Evolutionary conservation across 169 alveolate species (phyloP), one percentile per base, ranked within the genome.

Genomic region (Cryptosporidium baileyi): DNA sequence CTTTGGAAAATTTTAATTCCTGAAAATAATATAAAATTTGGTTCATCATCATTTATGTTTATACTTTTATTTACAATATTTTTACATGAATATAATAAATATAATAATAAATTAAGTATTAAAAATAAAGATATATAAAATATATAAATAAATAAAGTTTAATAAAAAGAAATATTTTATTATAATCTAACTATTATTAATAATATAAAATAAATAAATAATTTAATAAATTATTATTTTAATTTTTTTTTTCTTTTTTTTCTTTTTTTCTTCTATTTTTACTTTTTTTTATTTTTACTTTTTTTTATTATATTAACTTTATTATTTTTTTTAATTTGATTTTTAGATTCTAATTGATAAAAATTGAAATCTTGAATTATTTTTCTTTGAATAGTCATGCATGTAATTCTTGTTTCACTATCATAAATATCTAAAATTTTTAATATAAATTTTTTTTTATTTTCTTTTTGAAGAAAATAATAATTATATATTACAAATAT

Each of bases 331-430:
- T 22, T 8, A n/a, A 51, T 0, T n/a, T 19, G 8, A 51, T 15
- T n/a, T 43, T 43, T 15, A 43, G 15, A 43, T 43, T 11, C 9
- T 43, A 11, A 43, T 9, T 11, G 15, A 9, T 43, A 43, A 0
- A 11, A 43, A 9, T 11, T 43, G n/a, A n/a, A n/a, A n/a, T n/a
- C n/a, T n/a, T n/a, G n/a, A n/a, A n/a, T 9, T 41, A 15, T 9
- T 45, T 19, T 45, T 7, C 44, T 41, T 15, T 63, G 51, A 13
- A 63, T 44, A 6, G 43, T 15, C 62, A 47, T 32, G 19, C 82
- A 67, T 36, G 65, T 67, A 15, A 67, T 67, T 51, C 82, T 67
- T 13, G 28, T 67, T 4, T 67, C 82, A 0, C 49, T 36, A 34
- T 47, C 40, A 38, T 47, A 17, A 13, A 52, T 15, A 17, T 52